Conservation (phyloP, 2,329 filamentous ascomycete species). For the Dactylonectria estremocensis region DNA sequence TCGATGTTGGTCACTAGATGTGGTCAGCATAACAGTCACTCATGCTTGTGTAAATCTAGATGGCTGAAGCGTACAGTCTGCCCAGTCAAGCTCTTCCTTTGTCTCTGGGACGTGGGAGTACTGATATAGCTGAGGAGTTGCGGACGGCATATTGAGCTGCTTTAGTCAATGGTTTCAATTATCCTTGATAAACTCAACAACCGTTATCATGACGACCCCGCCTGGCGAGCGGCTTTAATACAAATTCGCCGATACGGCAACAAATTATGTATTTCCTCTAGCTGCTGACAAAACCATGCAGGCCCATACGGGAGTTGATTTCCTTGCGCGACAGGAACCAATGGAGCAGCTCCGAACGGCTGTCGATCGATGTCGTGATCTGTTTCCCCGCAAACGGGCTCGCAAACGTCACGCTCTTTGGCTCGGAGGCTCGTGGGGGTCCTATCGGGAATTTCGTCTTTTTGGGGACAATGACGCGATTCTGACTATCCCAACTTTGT, state of each 20-base stretch:
- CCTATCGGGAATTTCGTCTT: constrained; percentile 1
- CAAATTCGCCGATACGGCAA: background rate
- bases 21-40: background rate
- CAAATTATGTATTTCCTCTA: background rate
- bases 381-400: constrained; percentile 22
- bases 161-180: background rate
- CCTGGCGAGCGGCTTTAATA: background rate
- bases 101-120: constrained; percentile 56
- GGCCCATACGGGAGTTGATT: background rate
- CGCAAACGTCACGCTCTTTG: constrained; percentile 11
- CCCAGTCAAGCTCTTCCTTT: constrained; percentile 56
- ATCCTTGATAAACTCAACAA: background rate
- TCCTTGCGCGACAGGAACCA: constrained; percentile 6
- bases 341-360: constrained; percentile 7
- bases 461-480: background rate
- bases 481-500: background rate
- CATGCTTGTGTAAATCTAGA: no score
- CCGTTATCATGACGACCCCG: background rate
- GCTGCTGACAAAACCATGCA: background rate
- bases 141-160: constrained; percentile 51
- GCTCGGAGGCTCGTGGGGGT: constrained; percentile 1
- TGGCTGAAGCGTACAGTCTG: constrained; percentile 49
- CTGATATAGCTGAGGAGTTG: constrained; percentile 49
- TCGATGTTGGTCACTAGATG: constrained; percentile 52
- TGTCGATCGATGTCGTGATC: constrained; percentile 30